Evolutionary conservation across 2,329 filamentous ascomycete species (phyloP), one percentile per base, ranked within the genome.

Genomic region (Colletotrichum sp.): DNA sequence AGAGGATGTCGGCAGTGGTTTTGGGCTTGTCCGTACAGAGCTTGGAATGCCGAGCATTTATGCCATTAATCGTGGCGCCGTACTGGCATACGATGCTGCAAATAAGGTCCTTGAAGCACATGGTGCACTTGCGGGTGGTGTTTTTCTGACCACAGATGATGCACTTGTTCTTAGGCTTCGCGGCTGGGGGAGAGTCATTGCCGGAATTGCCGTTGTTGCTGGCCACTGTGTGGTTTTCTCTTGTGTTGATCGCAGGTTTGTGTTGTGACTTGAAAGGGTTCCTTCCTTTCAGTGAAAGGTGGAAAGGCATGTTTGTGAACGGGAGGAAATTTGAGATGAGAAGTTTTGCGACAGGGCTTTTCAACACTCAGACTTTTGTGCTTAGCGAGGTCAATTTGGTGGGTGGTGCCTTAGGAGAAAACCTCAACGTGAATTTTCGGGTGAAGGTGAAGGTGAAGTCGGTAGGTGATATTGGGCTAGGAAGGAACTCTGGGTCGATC

Each of bases 401-500:
- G 18, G 6, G 6, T 48, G 0, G 0, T 21, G 43, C 6, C n/a
- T 48, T 0, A 48, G 18, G 18, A 4, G 43, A 4, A 48, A 48
- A 13, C n/a, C n/a, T 21, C 43, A 13, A 13, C 0, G 43, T 13
- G 43, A 48, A 0, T 21, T 48, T 7, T 13, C 43, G 13, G 10
- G 10, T 7, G 10, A 48, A 1, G 43, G 10, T 48, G 1, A 48
- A 48, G 2, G 1, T 4, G 6, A 48, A 21, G 10, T 13, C 4
- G 2, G 6, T 7, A 13, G 10, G 43, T 7, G 43, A 21, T 12
- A 4, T 2, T 21, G n/a, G n/a, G n/a, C n/a, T 21, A 48, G 8
- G 4, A 48, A 21, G 43, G n/a, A n/a, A 13, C 3, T 13, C 3
- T 6, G 0, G 10, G 10, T 1, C 1, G 0, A 13, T 48, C 6